phyloP scores from a whole-genome alignment of 495 filamentous ascomycete species.

The Penicillium diatomitis region DNA sequence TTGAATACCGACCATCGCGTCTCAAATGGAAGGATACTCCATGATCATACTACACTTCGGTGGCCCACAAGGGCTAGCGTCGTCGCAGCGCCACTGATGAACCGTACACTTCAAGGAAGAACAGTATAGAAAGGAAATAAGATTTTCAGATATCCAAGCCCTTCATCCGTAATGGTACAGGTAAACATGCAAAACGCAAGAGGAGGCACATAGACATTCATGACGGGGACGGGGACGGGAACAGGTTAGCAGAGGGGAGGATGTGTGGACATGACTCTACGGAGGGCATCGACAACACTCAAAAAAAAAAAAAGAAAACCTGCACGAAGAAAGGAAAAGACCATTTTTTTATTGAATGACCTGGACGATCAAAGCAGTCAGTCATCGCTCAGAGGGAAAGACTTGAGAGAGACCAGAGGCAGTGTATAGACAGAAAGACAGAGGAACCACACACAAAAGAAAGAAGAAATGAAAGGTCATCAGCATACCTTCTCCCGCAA shows the following conservation, averaged over 20 bases:
- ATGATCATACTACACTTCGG: no score
- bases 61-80: no score
- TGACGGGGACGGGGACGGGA: background rate
- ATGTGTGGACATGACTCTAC: background rate
- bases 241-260: background rate
- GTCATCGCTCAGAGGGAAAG: background rate
- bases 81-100: no score
- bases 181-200: conserved; percentile 4
- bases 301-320: background rate
- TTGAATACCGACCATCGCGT: no score
- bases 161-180: conserved; percentile 15
- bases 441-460: no score
- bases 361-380: conserved; percentile 6
- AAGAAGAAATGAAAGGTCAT: conserved; percentile 2
- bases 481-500: conserved; percentile 89
- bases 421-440: no score
- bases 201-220: background rate
- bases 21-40: no score
- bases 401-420: background rate
- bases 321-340: background rate
- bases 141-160: background rate
- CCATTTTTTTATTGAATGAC: conserved; percentile 17
- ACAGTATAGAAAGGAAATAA: background rate
- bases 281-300: background rate
- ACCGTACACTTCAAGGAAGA: background rate